Conservation (phyloP, 2,329 filamentous ascomycete genomes). For the Chaetothyriales sp. region DNA sequence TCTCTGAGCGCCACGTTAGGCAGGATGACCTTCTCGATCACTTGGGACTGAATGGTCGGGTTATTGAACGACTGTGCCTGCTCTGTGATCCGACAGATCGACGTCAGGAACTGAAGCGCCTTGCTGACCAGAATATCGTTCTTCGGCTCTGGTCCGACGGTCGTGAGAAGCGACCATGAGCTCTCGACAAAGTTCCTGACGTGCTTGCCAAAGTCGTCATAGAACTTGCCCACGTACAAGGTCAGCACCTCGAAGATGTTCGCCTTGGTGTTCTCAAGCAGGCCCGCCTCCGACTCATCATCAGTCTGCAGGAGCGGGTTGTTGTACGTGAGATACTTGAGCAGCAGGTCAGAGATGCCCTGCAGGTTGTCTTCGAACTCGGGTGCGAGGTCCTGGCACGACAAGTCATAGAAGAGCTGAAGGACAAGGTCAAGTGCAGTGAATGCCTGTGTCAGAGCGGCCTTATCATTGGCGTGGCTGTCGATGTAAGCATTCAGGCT, state of each 20-base stretch:
- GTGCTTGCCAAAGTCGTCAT: slow-evolving; percentile 76
- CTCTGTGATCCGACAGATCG: slow-evolving; percentile 60
- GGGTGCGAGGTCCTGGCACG: slow-evolving; percentile 89
- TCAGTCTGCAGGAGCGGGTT: slow-evolving; percentile 70
- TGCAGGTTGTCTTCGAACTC: slow-evolving; percentile 81
- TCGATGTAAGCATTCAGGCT: slow-evolving; percentile 44
- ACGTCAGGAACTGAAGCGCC: slow-evolving; percentile 84
- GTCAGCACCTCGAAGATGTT: slow-evolving; percentile 85
- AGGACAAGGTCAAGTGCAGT: slow-evolving; percentile 74
- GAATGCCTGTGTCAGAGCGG: slow-evolving; percentile 60
- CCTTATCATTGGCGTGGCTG: slow-evolving; percentile 60
- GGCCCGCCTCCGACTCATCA: slow-evolving; percentile 77
- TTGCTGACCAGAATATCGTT: slow-evolving; percentile 91
- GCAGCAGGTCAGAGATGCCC: slow-evolving; percentile 60
- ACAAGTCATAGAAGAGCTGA: slow-evolving; percentile 89
- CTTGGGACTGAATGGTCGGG: slow-evolving; percentile 61
- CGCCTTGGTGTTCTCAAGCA: slow-evolving; percentile 73
- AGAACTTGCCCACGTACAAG: slow-evolving; percentile 85
- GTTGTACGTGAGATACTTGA: slow-evolving; percentile 86
- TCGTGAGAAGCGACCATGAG: slow-evolving; percentile 81
- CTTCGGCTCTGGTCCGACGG: slow-evolving; percentile 72
- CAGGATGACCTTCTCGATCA: slow-evolving; percentile 89
- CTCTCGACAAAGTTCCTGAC: slow-evolving; percentile 74
- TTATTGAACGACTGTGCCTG: slow-evolving; percentile 80
- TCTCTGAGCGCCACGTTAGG: slow-evolving; percentile 85